These are phyloP conservation scores for Maudiozyma barnettii DNA, from an alignment of 805 yeast species.

Conservation along the genomic window DNA sequence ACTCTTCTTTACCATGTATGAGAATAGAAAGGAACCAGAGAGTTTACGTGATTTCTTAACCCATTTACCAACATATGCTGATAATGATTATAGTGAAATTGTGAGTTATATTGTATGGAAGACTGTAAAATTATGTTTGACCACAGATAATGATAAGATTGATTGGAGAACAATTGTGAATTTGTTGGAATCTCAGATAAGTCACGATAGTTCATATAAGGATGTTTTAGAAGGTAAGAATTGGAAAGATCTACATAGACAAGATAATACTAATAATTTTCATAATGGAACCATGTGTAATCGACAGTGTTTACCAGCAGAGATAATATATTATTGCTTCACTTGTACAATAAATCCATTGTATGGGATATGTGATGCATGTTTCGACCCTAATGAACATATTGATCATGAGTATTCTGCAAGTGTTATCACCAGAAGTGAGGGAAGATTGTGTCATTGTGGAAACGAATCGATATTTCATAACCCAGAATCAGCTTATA, in stretches of 20 bases:
- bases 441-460: conserved; percentile 28
- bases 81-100: conserved; percentile 18
- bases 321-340: conserved; percentile 26
- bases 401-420: conserved; percentile 42
- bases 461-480: conserved; percentile 22
- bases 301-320: conserved; percentile 21
- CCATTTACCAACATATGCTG: conserved; percentile 18
- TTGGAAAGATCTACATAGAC: conserved; percentile 12
- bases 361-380: conserved; percentile 51
- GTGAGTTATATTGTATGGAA: conserved; percentile 24
- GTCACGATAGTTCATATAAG: conserved; percentile 16
- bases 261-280: conserved; percentile 3
- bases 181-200: conserved; percentile 12
- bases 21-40: conserved; percentile 6
- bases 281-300: conserved; percentile 23
- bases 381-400: conserved; percentile 65
- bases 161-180: conserved; percentile 18
- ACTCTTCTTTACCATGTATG: neutral
- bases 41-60: conserved; percentile 20
- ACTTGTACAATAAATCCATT: conserved; percentile 26
- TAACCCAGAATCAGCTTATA: conserved; percentile 10
- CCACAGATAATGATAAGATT: conserved; percentile 7
- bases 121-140: conserved; percentile 11
- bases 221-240: conserved; percentile 6
- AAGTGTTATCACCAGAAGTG: conserved; percentile 20